phyloP scores from a whole-genome alignment of 1,284 basidiomycete species.

The Rhizoctonia solani region DNA sequence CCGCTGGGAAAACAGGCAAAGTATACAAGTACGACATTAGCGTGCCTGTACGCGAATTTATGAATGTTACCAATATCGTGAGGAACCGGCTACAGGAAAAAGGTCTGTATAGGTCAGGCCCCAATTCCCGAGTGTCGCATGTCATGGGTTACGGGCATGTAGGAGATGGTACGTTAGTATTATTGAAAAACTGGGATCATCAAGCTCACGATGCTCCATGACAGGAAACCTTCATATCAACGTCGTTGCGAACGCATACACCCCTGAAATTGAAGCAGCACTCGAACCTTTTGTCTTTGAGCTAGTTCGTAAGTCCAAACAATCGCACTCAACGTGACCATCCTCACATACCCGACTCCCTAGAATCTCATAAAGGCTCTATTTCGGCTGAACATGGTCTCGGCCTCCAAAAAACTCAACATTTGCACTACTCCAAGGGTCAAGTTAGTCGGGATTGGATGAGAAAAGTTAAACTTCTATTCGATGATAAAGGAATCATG shows the following conservation, averaged over 20 bases:
- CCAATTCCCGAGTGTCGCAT: constrained; percentile 70
- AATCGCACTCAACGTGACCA: not conserved
- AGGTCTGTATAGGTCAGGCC: constrained; percentile 66
- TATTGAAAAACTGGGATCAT: not conserved
- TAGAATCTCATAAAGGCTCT: constrained; percentile 67
- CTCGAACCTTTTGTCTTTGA: constrained; percentile 97
- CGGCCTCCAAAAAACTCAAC: constrained; percentile 92
- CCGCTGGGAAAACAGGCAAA: constrained; percentile 91
- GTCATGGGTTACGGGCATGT: constrained; percentile 96
- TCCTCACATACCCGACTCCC: constrained; percentile 14
- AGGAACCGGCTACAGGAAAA: constrained; percentile 72
- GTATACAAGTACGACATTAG: constrained; percentile 99
- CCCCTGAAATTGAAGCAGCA: constrained; percentile 80
- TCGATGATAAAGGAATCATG: constrained; percentile 91
- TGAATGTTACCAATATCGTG: constrained; percentile 84
- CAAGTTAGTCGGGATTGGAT: constrained; percentile 82
- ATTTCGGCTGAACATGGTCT: constrained; percentile 98
- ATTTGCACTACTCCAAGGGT: constrained; percentile 87
- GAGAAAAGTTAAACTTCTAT: constrained; percentile 87
- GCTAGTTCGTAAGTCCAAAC: constrained; percentile 56
- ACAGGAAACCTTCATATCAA: constrained; percentile 95
- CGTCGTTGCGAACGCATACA: constrained; percentile 84
- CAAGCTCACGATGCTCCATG: constrained; percentile 1
- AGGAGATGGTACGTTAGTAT: constrained; percentile 75
- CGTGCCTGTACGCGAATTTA: constrained; percentile 87